Evolutionary conservation across 2,329 filamentous ascomycete species (phyloP), one percentile per base, ranked within the genome.

Genomic region (Paecilomyces dactylethromorphus): DNA sequence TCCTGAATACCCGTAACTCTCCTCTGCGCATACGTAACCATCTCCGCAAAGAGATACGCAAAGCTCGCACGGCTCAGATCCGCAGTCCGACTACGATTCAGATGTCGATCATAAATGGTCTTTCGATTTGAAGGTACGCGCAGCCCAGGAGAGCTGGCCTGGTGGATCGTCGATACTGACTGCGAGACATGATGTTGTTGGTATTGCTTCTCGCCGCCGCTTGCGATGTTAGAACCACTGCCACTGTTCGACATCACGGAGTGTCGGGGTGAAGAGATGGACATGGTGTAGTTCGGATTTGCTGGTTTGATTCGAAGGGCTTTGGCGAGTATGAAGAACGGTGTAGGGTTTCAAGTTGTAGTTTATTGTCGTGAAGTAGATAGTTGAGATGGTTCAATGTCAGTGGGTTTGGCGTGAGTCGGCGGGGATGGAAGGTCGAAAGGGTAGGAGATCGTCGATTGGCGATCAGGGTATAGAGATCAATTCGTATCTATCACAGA

Each of bases 31-130:
- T 97, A 97, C 69, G 87, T 88, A 55, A 99, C 92, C 90, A 97
- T 96, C 79, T 97, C 93, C 61, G 89, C 88, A 73, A 99, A 97
- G 60, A 99, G 82, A 75, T 96, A 97, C 50, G 94, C 93, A 77
- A 99, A 97, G 76, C 91, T 92, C 11, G 94, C 86, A 71, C 95
- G 89, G 74, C 92, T 96, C 65, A 95, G 85, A 80, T 97, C 93
- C 59, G 90, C 85, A 67, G 90, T 91, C 74, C 91, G 90, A 68
- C 87, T 89, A 64, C 94, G 89, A 77, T 97, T 97, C 62, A 97
- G 82, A 62, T 96, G 92, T 58, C 94, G 86, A 81, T 97, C 92
- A 81, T 97, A 99, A 79, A 99, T 97, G 64, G 92, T 96, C 80
- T 97, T 97, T 79, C 92, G 91, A 75, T 87, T 96, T 58, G 90